These are phyloP conservation scores for Collybia sp. DNA, from an alignment of 768 basidiomycete species.

Conservation along the genomic window DNA sequence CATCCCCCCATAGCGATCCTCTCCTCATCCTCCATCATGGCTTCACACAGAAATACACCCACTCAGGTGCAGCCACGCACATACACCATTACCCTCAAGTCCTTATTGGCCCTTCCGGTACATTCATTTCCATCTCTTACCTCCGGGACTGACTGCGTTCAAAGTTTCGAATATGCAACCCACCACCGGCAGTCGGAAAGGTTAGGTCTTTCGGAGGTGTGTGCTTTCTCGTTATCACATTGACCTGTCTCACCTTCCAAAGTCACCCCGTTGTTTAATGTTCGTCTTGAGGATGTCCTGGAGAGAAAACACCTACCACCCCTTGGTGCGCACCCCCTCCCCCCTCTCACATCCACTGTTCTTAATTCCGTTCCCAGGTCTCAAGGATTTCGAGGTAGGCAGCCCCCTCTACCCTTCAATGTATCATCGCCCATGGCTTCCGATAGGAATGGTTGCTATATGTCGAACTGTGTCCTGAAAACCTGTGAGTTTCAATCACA, in stretches of 20 bases:
- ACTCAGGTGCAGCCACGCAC: conserved; percentile 22
- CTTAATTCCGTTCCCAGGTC: conserved; percentile 29
- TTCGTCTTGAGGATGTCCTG: conserved; percentile 71
- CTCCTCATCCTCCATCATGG: conserved; percentile 10
- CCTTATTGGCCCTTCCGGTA: conserved; percentile 34
- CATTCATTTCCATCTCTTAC: conserved; percentile 7
- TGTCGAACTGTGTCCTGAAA: conserved; percentile 72
- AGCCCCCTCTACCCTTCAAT: too few species aligned
- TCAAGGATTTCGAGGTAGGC: conserved; percentile 63
- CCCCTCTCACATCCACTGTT: background rate
- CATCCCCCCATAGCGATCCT: background rate
- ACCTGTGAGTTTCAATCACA: conserved; percentile 43
- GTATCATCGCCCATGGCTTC: background rate
- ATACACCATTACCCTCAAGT: conserved; percentile 18
- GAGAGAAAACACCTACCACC: conserved; percentile 77
- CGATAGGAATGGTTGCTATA: conserved; percentile 76
- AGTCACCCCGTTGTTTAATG: conserved; percentile 64
- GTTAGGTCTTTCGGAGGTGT: conserved; percentile 60
- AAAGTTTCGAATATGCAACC: conserved; percentile 58
- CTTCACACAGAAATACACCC: conserved; percentile 6
- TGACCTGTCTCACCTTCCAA: conserved; percentile 4
- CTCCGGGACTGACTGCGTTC: conserved; percentile 1
- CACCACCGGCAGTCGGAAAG: conserved; percentile 63
- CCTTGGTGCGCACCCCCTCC: conserved; percentile 38
- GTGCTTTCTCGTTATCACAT: conserved; percentile 4